Evolutionary conservation across 768 basidiomycete genomes (phyloP), one percentile per base, ranked within the genome.

Genomic region (Leccinum boreale): DNA sequence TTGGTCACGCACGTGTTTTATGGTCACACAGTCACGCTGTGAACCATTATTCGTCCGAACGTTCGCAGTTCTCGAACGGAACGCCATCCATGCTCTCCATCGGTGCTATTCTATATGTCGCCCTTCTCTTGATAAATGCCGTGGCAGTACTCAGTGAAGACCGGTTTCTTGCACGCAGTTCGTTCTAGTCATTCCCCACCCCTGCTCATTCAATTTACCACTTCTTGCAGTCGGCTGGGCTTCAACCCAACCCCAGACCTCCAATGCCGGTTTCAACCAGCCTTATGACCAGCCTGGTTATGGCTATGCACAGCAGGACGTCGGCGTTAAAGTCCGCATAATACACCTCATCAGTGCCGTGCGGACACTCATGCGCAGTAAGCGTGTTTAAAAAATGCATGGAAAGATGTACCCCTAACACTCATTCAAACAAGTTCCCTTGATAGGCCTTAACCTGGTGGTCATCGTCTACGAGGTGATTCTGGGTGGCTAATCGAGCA

Each of bases 71-170:
- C 23, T 8, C 50, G 53, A 42, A 52, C 63, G 59, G 60, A 65
- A 58, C 65, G 56, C 11, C 31, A 31, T 33, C 31, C 31, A 85
- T 85, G 81, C 74, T 84, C 58, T 73, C 80, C 58, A 74, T 92
- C 47, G 90, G 90, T 42, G 82, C 82, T 15, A 82, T 97, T 62
- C 75, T 98, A 65, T 93, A 97, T 78, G 88, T 94, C 56, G 78
- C 85, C 24, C 79, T 99, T 23, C 85, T 99, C 45, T 78, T 98
- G 69, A 85, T 94, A 65, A 98, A 99, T 73, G 92, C 94, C 47
- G 85, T 98, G 72, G 96, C 96, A 8, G 87, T 99, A 57, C 80
- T 99, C 60, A 96, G 87, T 67, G 96, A 99, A 74, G 96, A 99
- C 66, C 84, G 96, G 7, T 99, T 99, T 75, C 86, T 99, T 55